Percentiles rank a stretch among this genome's conserved stretches.
phyloP scores from a whole-genome alignment of 2,329 filamentous ascomycete species.

The Aquanectria penicillioides region DNA sequence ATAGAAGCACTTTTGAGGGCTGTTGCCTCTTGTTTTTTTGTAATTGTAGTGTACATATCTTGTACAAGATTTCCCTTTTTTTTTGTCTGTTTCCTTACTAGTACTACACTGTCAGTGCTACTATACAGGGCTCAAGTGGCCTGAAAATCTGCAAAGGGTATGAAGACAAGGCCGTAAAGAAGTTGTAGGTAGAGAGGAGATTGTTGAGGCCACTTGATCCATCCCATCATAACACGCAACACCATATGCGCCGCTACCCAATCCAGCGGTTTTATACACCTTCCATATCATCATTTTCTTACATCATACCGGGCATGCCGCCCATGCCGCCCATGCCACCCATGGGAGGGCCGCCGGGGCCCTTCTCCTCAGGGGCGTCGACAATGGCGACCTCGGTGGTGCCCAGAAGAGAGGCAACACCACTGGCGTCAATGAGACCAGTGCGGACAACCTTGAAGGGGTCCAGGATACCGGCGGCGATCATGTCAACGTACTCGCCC shows the following conservation, averaged over 20 bases:
- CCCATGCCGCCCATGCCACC: conserved; percentile 74
- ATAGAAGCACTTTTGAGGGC: background rate
- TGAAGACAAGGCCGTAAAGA: conserved; percentile 40
- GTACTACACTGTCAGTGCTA: conserved; percentile 47
- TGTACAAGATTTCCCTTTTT: conserved; percentile 26
- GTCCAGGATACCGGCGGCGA: conserved; percentile 94
- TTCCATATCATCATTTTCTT: conserved; percentile 48
- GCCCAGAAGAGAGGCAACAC: conserved; percentile 95
- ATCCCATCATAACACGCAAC: conserved; percentile 56
- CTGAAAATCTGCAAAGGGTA: conserved; percentile 43
- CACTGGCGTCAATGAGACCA: conserved; percentile 91
- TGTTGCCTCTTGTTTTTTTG: too few relatives aligned
- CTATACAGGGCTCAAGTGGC: conserved; percentile 47
- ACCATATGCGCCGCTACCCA: conserved; percentile 57
- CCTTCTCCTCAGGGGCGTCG: conserved; percentile 95
- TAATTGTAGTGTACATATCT: conserved; percentile 8
- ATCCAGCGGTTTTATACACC: conserved; percentile 44
- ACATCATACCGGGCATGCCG: conserved; percentile 70
- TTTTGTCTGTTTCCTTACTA: conserved; percentile 38
- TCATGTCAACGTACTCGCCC: conserved; percentile 99
- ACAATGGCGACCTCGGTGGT: conserved; percentile 99
- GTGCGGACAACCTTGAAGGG: conserved; percentile 99
- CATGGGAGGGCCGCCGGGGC: conserved; percentile 67
- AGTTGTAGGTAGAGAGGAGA: conserved; percentile 49
- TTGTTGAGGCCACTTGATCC: conserved; percentile 44